Conservation (phyloP, 2,329 filamentous ascomycete genomes). For the Emmonsiellopsis sp. region DNA sequence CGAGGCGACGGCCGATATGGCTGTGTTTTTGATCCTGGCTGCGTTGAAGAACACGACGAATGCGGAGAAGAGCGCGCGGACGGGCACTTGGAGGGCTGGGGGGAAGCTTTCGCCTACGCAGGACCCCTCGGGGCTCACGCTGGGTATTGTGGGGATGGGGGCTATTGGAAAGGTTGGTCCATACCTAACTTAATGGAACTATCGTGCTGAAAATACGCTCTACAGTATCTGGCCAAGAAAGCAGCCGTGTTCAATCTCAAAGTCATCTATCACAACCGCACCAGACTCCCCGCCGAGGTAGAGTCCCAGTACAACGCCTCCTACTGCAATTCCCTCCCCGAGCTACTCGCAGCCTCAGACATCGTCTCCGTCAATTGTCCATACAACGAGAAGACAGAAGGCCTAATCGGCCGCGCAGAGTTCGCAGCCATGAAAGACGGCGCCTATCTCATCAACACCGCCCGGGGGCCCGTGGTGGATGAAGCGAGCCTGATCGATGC, state of each 20-base stretch:
- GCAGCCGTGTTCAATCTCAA: constrained; percentile 36
- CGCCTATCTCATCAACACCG: constrained; percentile 42
- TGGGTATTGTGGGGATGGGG: constrained; percentile 44
- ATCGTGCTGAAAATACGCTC: background rate
- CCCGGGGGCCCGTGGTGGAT: constrained; percentile 42
- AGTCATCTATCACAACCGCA: constrained; percentile 38
- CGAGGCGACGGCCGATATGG: constrained; percentile 45
- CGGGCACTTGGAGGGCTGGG: constrained; percentile 29
- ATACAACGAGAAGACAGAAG: constrained; percentile 31
- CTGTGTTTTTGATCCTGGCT: constrained; percentile 40
- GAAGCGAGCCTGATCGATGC: constrained; percentile 41
- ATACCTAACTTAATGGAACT: background rate
- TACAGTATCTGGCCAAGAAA: constrained; percentile 29
- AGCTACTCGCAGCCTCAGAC: constrained; percentile 34
- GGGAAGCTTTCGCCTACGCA: constrained; percentile 23
- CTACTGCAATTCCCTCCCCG: constrained; percentile 29
- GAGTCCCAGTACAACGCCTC: constrained; percentile 28
- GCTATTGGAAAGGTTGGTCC: constrained; percentile 34
- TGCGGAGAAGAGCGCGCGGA: constrained; percentile 29
- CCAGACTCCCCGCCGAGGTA: constrained; percentile 22
- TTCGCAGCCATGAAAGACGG: constrained; percentile 42
- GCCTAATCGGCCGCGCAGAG: constrained; percentile 31
- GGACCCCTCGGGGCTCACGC: constrained; percentile 37
- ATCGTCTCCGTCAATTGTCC: constrained; percentile 42
- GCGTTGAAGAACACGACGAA: constrained; percentile 38